phyloP scores from a whole-genome alignment of 768 basidiomycete genomes.

The Cyathus striatus region DNA sequence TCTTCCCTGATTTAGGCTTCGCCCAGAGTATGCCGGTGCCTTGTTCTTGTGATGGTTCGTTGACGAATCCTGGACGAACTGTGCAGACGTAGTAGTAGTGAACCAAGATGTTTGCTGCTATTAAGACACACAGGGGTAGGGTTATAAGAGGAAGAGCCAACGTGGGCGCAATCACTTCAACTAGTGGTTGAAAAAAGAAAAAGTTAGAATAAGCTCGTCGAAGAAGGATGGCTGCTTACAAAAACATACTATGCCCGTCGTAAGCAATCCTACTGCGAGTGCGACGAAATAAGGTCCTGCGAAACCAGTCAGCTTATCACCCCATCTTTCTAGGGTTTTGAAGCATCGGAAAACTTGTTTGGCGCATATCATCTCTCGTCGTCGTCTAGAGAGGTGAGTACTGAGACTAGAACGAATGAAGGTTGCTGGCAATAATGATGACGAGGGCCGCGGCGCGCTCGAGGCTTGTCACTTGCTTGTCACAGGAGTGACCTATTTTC shows the following conservation, averaged over 20 bases:
- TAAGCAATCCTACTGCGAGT: slow-evolving; percentile 72
- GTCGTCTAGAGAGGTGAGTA: not conserved
- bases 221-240: slow-evolving; percentile 58
- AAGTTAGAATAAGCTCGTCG: not conserved
- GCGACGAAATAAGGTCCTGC: slow-evolving; percentile 89
- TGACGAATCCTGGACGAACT: slow-evolving; percentile 72
- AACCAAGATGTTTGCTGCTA: slow-evolving; percentile 67
- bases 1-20: slow-evolving; percentile 16
- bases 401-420: too few species aligned
- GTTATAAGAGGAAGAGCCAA: slow-evolving; percentile 58
- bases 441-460: too few species aligned
- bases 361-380: slow-evolving; percentile 37
- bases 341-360: slow-evolving; percentile 47
- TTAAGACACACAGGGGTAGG: slow-evolving; percentile 66
- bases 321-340: slow-evolving; percentile 62
- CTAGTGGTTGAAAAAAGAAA: slow-evolving; percentile 32
- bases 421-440: too few species aligned
- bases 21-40: slow-evolving; percentile 58
- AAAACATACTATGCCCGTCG: slow-evolving; percentile 67
- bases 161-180: slow-evolving; percentile 71
- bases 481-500: too few species aligned
- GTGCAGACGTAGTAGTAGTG: slow-evolving; percentile 89
- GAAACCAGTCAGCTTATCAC: slow-evolving; percentile 79
- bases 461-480: too few species aligned
- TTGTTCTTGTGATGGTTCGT: slow-evolving; percentile 48